A percentile compares a stretch with the other conserved stretches of the same genome.
phyloP scores from a whole-genome alignment of 495 filamentous ascomycete species.

The Penicillium pulvis region DNA sequence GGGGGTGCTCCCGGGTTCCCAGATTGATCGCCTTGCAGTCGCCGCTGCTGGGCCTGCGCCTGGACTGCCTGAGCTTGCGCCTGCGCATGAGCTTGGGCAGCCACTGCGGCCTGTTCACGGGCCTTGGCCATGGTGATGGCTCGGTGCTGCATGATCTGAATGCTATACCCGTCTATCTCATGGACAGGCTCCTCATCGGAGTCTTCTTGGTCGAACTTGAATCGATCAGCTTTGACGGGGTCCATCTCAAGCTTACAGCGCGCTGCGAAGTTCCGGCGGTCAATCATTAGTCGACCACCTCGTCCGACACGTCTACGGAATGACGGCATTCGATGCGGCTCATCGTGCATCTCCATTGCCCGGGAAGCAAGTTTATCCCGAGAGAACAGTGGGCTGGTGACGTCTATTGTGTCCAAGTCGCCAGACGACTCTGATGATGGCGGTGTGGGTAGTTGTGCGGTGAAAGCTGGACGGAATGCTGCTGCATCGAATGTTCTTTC shows the following conservation, averaged over 20 bases:
- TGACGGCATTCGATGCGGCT: slow-evolving; percentile 52
- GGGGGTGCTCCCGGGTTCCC: slow-evolving; percentile 37
- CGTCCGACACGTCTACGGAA: slow-evolving; percentile 74
- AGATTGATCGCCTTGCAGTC: slow-evolving; percentile 44
- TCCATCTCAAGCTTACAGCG: slow-evolving; percentile 54
- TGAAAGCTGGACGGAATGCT: slow-evolving; percentile 73
- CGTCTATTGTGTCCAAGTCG: slow-evolving; percentile 52
- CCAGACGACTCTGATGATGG: slow-evolving; percentile 77
- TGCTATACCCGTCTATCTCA: slow-evolving; percentile 70
- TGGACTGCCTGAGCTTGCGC: slow-evolving; percentile 48
- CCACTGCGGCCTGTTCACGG: slow-evolving; percentile 48
- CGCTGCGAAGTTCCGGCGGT: slow-evolving; percentile 61
- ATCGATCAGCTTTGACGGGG: slow-evolving; percentile 64
- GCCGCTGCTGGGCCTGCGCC: slow-evolving; percentile 40
- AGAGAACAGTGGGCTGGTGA: slow-evolving; percentile 43
- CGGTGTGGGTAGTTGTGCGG: slow-evolving; percentile 82
- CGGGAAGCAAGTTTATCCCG: slow-evolving; percentile 51
- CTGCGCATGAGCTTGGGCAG: slow-evolving; percentile 51
- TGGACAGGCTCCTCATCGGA: slow-evolving; percentile 74
- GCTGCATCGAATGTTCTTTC: slow-evolving; percentile 58
- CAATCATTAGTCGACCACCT: slow-evolving; percentile 77
- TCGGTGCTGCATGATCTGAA: slow-evolving; percentile 69
- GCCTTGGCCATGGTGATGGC: slow-evolving; percentile 62
- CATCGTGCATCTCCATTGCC: slow-evolving; percentile 51
- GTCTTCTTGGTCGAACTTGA: slow-evolving; percentile 75